Evolutionary conservation across 2,329 filamentous ascomycete genomes (phyloP), one percentile per base, ranked within the genome.

Genomic region (Fusarium torreyae): DNA sequence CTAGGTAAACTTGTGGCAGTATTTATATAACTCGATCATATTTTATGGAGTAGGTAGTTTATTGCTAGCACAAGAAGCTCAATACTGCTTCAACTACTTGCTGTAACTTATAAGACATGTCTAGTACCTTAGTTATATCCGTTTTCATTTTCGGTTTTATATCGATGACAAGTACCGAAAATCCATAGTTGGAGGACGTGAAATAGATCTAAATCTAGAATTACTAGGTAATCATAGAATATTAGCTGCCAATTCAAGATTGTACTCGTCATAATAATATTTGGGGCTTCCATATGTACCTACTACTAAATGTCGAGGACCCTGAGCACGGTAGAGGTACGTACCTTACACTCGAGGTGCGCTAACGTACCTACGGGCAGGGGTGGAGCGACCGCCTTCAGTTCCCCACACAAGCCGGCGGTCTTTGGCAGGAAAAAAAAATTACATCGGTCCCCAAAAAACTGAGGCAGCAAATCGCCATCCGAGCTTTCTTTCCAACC

Each of bases 401-500:
- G 40, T 71, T 69, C 69, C 69, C 69, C 68, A 71, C 68, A 71
- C 45, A 60, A 51, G 43, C 48, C 13, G 57, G 15, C 39, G 43
- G 44, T 46, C 46, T 39, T 53, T 59, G 59, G 55, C 55, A 69
- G 42, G 54, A 51, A 60, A 71, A 69, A 69, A 71, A 71, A 71
- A 71, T 60, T 65, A 69, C 56, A 59, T 57, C 39, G 51, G 43
- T 58, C 39, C 57, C 54, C 54, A 55, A 71, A 71, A 71, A 70
- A 70, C 52, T 43, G 51, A 55, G 36, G 53, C 50, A 57, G 51
- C 68, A 71, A 71, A 71, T 71, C 68, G 61, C 61, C 68, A 57
- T 71, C 63, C 33, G 42, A 71, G 55, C 55, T 52, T 70, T 69
- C 65, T 56, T 57, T 61, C 66, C 60, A 71, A 70, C 68, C 64